Evolutionary conservation across 352 stramenopile genomes (phyloP).

Genomic region (Stramenopiles sp.): DNA sequence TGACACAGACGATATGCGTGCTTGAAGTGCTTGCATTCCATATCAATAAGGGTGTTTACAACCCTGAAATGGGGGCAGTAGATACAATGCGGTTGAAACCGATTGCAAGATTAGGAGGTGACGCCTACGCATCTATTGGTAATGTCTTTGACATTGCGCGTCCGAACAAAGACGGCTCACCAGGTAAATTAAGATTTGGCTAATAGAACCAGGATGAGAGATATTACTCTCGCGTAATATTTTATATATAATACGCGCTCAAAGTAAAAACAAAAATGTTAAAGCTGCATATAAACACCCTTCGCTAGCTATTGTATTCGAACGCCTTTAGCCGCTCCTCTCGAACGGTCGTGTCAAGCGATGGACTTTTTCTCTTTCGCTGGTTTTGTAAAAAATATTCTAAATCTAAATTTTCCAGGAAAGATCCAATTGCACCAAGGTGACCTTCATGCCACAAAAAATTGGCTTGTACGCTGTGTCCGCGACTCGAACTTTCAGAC

Average conservation of each 20-base stretch:
- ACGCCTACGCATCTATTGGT: slow-evolving; percentile 19
- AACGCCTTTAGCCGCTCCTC: not conserved
- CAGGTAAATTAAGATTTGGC: no score
- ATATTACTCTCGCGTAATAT: no score
- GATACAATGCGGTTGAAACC: slow-evolving; percentile 14
- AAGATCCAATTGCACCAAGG: not conserved
- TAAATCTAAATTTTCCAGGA: not conserved
- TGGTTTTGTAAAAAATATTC: not conserved
- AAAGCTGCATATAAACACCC: no score
- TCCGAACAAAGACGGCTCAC: no score
- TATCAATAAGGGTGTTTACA: slow-evolving; percentile 18
- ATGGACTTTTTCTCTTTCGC: not conserved
- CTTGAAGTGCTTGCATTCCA: slow-evolving; percentile 20
- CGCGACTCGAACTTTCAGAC: not conserved
- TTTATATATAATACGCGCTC: no score
- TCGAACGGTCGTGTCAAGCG: not conserved
- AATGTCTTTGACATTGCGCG: slow-evolving; percentile 21
- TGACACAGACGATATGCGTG: slow-evolving; percentile 17
- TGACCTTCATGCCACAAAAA: slow-evolving; percentile 2
- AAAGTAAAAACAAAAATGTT: no score
- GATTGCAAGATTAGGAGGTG: slow-evolving; percentile 22
- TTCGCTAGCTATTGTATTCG: no score
- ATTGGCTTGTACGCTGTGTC: not conserved
- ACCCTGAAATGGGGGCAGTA: slow-evolving; percentile 14
- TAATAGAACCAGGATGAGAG: no score